Evolutionary conservation across 805 yeast species (phyloP).

Genomic region (Lipomyces sp.): DNA sequence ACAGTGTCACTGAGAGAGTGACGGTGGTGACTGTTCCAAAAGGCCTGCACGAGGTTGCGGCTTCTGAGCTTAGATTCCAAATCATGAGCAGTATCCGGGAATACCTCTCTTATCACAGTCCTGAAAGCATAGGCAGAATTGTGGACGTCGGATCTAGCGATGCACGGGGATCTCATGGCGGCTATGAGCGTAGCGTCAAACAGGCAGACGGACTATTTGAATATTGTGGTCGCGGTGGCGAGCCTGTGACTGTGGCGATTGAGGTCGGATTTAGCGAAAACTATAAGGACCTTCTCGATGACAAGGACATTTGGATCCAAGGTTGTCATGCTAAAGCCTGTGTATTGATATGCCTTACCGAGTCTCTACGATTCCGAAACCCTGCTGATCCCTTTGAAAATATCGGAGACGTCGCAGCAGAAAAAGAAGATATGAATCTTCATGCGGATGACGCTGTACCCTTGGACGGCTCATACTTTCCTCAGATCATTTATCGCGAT

Average conservation of each 20-base stretch:
- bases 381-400: neutral
- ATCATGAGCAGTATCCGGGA: neutral
- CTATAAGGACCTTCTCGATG: neutral
- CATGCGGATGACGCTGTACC: neutral
- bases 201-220: neutral
- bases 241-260: neutral
- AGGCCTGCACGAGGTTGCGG: neutral
- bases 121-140: neutral
- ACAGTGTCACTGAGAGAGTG: constrained; percentile 2
- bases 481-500: neutral
- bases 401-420: constrained; percentile 5
- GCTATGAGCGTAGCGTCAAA: neutral
- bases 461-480: neutral
- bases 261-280: constrained; percentile 1
- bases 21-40: neutral
- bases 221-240: neutral
- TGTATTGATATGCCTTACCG: neutral
- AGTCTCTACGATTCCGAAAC: neutral
- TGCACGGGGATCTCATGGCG: neutral
- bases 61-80: neutral
- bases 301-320: constrained; percentile 2
- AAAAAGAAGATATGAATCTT: neutral
- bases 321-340: constrained; percentile 2
- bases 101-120: neutral
- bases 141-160: neutral